Conservation (phyloP, 192 early-diverging fungal genomes). For the Pilobolus umbonatus region DNA sequence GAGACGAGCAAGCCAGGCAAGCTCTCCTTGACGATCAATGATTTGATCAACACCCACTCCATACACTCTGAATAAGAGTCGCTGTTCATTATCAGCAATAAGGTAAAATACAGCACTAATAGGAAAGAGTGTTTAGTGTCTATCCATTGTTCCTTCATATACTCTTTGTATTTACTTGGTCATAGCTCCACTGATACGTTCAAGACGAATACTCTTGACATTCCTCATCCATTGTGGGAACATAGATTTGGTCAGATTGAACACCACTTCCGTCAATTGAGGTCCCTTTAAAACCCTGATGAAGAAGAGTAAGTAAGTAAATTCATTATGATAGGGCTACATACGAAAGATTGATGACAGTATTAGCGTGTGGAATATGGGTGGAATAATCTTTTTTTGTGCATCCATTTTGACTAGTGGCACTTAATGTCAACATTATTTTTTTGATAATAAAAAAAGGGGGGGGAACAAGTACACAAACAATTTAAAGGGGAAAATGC, state of each 20-base stretch:
- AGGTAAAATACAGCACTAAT: slow-evolving; percentile 29
- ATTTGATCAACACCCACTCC: slow-evolving; percentile 78
- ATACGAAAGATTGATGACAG: slow-evolving; percentile 16
- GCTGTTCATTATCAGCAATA: slow-evolving; percentile 6
- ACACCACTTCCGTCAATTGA: slow-evolving; percentile 4
- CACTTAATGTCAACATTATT: too few species aligned
- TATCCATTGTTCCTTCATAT: not conserved
- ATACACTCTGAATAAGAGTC: slow-evolving; percentile 66
- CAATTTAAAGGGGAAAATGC: too few species aligned
- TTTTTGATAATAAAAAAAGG: too few species aligned
- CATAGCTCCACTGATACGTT: slow-evolving; percentile 62
- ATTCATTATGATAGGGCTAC: not conserved
- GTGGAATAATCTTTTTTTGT: too few species aligned
- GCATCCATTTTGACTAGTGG: too few species aligned
- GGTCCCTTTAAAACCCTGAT: slow-evolving; percentile 18
- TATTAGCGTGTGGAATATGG: too few species aligned
- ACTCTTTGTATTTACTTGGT: slow-evolving; percentile 41
- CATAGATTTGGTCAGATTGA: slow-evolving; percentile 7
- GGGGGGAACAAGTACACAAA: too few species aligned
- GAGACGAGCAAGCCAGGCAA: slow-evolving; percentile 70
- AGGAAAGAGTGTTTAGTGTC: not conserved
- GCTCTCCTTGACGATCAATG: slow-evolving; percentile 70
- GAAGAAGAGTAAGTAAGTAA: not conserved
- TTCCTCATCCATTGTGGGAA: slow-evolving; percentile 26
- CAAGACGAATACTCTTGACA: slow-evolving; percentile 34